Conservation (phyloP, 495 filamentous ascomycete species). For the Penicillium maclennaniae region DNA sequence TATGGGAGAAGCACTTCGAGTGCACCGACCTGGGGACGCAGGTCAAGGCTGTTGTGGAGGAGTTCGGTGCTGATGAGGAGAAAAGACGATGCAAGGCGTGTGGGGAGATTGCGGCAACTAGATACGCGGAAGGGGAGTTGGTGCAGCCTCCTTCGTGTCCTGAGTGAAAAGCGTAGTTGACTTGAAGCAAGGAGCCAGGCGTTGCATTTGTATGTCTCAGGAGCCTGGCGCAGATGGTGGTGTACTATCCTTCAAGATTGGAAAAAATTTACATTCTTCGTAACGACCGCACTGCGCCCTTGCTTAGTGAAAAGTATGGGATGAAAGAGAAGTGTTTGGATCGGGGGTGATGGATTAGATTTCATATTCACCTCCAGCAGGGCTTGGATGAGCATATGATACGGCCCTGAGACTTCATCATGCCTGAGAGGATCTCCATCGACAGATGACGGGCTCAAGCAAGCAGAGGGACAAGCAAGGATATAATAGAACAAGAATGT, state of each 20-base stretch:
- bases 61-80: conserved; percentile 66
- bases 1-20: conserved; percentile 83
- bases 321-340: not conserved
- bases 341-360: conserved; percentile 13
- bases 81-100: conserved; percentile 76
- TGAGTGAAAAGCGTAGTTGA: not conserved
- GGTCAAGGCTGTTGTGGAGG: conserved; percentile 89
- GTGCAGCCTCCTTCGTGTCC: conserved; percentile 39
- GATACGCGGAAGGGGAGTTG: conserved; percentile 37
- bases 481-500: not conserved
- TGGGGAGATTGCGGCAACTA: conserved; percentile 63
- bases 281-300: not conserved
- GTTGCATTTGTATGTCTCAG: not conserved
- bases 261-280: not conserved
- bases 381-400: conserved; percentile 7
- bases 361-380: conserved; percentile 14
- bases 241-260: not conserved
- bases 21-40: conserved; percentile 94
- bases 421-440: not conserved
- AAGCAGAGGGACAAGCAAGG: conserved; percentile 6
- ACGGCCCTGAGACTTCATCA: conserved; percentile 1
- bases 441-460: not conserved
- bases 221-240: not conserved
- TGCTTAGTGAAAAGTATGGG: not conserved
- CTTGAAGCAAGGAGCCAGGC: not conserved